Evolutionary conservation across 495 filamentous ascomycete species (phyloP).

Genomic region (Podospora comata): DNA sequence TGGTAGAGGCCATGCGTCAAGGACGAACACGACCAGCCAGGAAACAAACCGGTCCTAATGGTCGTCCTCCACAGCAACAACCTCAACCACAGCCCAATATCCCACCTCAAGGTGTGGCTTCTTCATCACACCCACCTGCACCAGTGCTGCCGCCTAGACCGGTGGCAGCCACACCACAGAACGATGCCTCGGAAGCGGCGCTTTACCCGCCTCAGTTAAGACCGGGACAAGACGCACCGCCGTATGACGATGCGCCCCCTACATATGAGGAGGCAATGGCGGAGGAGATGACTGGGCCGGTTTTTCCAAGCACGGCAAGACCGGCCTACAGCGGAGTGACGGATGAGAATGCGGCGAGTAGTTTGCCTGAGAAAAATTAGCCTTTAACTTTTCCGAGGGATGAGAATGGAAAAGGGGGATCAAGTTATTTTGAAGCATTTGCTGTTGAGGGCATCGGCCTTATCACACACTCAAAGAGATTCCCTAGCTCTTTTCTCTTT

Average conservation of each 20-base stretch:
- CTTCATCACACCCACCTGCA: constrained; percentile 13
- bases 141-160: constrained; percentile 25
- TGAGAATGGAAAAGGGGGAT: too few relatives aligned
- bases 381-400: not conserved
- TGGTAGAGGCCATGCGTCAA: constrained; percentile 64
- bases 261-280: constrained; percentile 92
- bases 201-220: constrained; percentile 49
- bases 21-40: constrained; percentile 22
- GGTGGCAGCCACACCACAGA: constrained; percentile 16
- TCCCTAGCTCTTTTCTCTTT: not conserved
- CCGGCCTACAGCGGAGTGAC: constrained; percentile 50
- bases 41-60: constrained; percentile 9
- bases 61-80: constrained; percentile 6
- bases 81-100: constrained; percentile 12
- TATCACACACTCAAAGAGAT: not conserved
- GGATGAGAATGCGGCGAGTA: constrained; percentile 47
- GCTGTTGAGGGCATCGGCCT: not conserved
- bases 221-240: constrained; percentile 39
- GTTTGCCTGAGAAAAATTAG: constrained; percentile 37
- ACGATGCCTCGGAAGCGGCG: constrained; percentile 26
- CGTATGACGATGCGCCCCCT: constrained; percentile 64
- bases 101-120: not conserved
- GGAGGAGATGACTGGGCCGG: constrained; percentile 56
- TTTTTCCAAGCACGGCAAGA: constrained; percentile 33
- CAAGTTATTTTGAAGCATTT: not conserved